Base-by-base conservation (phyloP, 2,329 filamentous ascomycete genomes). In the Epichloe gansuensis region DNA sequence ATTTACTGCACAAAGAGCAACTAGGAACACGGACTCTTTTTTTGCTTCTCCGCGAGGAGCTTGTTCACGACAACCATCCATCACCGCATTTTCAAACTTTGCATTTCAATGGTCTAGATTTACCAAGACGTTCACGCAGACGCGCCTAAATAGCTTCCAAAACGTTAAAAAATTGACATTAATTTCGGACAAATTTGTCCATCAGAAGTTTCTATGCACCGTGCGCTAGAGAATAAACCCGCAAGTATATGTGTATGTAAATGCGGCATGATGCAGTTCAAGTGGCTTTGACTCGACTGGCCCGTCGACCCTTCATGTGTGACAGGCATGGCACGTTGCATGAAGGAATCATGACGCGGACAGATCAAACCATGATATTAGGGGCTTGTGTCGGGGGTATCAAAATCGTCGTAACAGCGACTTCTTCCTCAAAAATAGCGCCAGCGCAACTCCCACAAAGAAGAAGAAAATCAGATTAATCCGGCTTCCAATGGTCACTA, bases 371-470 rank as follows among this genome's bases (percentile, higher is more conserved):
- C 36, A 45, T 51, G 44, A 15, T 25, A 53, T 53, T 39, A 48
- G 11, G 13, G 27, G 21, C 17, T 34, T 34, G 31, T 15, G 39
- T 12, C 43, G 35, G 23, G 45, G 27, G 34, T 49, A 35, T 54
- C 47, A 59, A 46, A 55, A 52, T 41, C 56, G 53, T 50, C 57
- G 51, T 6, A 57, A 48, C 25, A 58, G 53, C 44, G 52, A 48
- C 49, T 56, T 55, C 39, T 54, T 55, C 43, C 55, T 56, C 12
- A 56, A 48, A 25, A 58, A 50, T 21, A 59, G 54, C 34, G 55
- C 57, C 51, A 58, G 54, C 41, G 53, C 53, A 12, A 59, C 43
- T 42, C 55, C 57, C 40, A 57, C 55, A 39, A 57, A 55, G 47
- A 58, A 57, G 50, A 59, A 54, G 23, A 57, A 47, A 36, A 58